Evolutionary conservation across 164 flowering plant genomes (phyloP).

Genomic region (Santalum album): DNA sequence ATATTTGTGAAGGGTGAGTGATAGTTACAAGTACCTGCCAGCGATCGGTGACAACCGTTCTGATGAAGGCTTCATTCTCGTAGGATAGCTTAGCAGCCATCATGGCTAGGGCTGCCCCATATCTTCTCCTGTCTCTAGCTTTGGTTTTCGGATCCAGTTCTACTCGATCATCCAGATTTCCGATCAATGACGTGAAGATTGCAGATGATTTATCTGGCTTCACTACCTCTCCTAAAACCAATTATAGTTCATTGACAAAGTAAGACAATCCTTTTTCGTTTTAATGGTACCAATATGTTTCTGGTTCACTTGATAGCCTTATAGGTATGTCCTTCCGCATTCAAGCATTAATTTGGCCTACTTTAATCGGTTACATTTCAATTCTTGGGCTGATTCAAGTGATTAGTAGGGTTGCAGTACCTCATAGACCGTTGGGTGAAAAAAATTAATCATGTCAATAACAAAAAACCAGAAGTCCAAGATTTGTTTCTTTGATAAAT

Average conservation of each 20-base stretch:
- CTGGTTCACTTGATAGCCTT: too few relatives aligned
- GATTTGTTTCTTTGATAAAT: too few relatives aligned
- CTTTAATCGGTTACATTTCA: too few relatives aligned
- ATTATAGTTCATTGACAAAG: neutral
- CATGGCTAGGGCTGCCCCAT: slow-evolving; percentile 19
- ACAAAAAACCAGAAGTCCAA: too few relatives aligned
- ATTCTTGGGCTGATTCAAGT: too few relatives aligned
- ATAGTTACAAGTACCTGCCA: slow-evolving; percentile 33
- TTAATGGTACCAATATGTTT: too few relatives aligned
- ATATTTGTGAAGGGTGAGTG: neutral
- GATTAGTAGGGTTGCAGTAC: too few relatives aligned
- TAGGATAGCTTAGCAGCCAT: slow-evolving; percentile 52
- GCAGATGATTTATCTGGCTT: slow-evolving; percentile 21
- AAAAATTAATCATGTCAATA: too few relatives aligned
- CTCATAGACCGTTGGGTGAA: too few relatives aligned
- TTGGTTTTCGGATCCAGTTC: slow-evolving; percentile 28
- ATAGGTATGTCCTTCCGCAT: too few relatives aligned
- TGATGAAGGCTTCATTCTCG: slow-evolving; percentile 31
- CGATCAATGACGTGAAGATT: slow-evolving; percentile 21
- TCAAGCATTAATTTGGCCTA: too few relatives aligned
- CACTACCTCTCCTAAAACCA: slow-evolving; percentile 21
- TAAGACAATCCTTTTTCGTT: too few relatives aligned
- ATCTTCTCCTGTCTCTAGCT: slow-evolving; percentile 14
- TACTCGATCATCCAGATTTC: slow-evolving; percentile 26
- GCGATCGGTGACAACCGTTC: slow-evolving; percentile 14